Percentiles rank a stretch among this genome's conserved stretches.
phyloP scores from a whole-genome alignment of 1,284 basidiomycete species.

The Agaricales sp. region DNA sequence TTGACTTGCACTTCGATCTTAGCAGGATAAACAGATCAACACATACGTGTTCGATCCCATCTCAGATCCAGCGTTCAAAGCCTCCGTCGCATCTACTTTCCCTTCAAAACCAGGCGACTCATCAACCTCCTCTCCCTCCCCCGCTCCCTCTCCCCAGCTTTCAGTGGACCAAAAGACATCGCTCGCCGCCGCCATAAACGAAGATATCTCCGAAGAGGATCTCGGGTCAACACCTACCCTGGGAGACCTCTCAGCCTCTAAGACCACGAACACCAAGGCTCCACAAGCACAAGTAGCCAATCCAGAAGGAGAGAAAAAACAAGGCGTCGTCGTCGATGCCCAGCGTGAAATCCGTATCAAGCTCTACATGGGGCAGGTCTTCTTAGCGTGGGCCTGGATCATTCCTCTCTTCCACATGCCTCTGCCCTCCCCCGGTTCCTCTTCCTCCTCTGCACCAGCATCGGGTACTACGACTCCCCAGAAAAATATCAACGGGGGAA shows the following conservation, averaged over 20 bases:
- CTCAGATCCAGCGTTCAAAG: conserved; percentile 20
- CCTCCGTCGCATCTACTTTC: no score
- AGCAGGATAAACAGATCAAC: no score
- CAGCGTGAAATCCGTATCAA: conserved; percentile 69
- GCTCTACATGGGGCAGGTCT: conserved; percentile 64
- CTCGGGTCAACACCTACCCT: not conserved
- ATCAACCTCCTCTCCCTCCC: no score
- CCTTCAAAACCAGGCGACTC: no score
- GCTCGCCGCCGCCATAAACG: no score
- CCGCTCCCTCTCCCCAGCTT: no score
- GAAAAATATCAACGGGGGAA: conserved; percentile 1
- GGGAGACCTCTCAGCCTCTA: conserved; percentile 11
- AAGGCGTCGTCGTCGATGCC: conserved; percentile 55
- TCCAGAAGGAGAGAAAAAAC: conserved; percentile 19
- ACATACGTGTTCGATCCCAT: conserved; percentile 9
- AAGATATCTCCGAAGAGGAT: conserved; percentile 13
- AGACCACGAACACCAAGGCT: no score
- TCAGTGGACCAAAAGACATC: no score
- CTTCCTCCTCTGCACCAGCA: conserved; percentile 9
- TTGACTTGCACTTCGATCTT: no score
- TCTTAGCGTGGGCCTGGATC: conserved; percentile 79
- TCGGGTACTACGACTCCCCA: conserved; percentile 8
- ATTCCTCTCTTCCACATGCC: conserved; percentile 74
- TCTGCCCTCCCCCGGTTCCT: conserved; percentile 21
- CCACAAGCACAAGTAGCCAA: conserved; percentile 32